Conservation (phyloP, 2,329 filamentous ascomycete genomes). For the Aspergillus fischeri region DNA sequence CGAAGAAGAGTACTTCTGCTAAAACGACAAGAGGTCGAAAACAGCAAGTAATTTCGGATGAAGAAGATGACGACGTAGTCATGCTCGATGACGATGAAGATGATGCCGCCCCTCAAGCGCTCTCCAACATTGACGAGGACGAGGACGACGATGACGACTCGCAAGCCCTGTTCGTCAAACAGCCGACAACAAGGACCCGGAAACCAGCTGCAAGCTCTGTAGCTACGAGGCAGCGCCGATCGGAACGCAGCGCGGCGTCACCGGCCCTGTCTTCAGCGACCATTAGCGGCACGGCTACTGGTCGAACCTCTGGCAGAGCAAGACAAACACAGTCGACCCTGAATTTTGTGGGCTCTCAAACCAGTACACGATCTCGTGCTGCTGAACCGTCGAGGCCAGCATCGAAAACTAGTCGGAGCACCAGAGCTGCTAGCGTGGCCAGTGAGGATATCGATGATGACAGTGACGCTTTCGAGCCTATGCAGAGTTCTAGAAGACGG, state of each 20-base stretch:
- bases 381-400: constrained; percentile 10
- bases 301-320: constrained; percentile 21
- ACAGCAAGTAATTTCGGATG: constrained; percentile 31
- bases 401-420: constrained; percentile 28
- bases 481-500: constrained; percentile 22
- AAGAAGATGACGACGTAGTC: constrained; percentile 39
- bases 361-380: constrained; percentile 21
- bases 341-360: constrained; percentile 39
- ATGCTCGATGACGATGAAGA: constrained; percentile 36
- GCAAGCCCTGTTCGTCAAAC: constrained; percentile 41
- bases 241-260: constrained; percentile 26
- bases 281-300: constrained; percentile 22
- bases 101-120: constrained; percentile 24
- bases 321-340: constrained; percentile 39
- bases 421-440: constrained; percentile 30
- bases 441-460: constrained; percentile 42
- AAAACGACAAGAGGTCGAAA: constrained; percentile 23
- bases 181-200: constrained; percentile 25
- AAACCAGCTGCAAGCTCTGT: constrained; percentile 18
- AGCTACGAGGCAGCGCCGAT: constrained; percentile 21
- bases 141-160: constrained; percentile 33
- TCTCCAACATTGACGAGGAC: constrained; percentile 27
- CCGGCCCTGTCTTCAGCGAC: constrained; percentile 33
- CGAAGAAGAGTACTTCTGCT: constrained; percentile 21
- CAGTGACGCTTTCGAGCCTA: constrained; percentile 46